Percentiles rank a stretch among this genome's conserved stretches.
Evolutionary conservation across 1,139 yeast species (phyloP).

Genomic region (Debaryomyces psychrophilus): DNA sequence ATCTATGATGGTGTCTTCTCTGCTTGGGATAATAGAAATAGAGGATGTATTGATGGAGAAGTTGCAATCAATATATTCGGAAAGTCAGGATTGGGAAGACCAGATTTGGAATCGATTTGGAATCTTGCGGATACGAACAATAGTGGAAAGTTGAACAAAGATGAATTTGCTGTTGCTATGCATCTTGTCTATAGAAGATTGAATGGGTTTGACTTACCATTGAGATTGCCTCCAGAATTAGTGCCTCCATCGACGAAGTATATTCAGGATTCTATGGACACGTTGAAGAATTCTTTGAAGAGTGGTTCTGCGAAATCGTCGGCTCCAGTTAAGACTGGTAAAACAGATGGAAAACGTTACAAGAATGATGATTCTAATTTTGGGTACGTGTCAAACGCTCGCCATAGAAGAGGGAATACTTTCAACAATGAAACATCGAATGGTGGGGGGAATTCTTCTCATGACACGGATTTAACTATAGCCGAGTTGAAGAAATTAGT

Average conservation of each 20-base stretch:
- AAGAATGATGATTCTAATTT: conserved; percentile 68
- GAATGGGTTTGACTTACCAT: conserved; percentile 76
- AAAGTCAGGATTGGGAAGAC: conserved; percentile 84
- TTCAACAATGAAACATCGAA: conserved; percentile 15
- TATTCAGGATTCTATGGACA: conserved; percentile 47
- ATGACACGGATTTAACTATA: conserved; percentile 37
- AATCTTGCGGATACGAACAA: conserved; percentile 72
- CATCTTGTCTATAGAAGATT: conserved; percentile 75
- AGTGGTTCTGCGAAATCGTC: conserved; percentile 44
- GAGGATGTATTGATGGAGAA: conserved; percentile 77
- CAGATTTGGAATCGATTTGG: conserved; percentile 90
- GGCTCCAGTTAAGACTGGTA: conserved; percentile 22
- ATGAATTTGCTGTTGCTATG: conserved; percentile 84
- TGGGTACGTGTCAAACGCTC: conserved; percentile 66
- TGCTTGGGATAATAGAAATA: conserved; percentile 76
- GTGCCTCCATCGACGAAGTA: conserved; percentile 80
- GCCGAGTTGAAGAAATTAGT: conserved; percentile 63
- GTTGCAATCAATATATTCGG: conserved; percentile 86
- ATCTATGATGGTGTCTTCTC: conserved; percentile 85
- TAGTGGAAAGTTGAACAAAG: conserved; percentile 72
- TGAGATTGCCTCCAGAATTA: conserved; percentile 69
- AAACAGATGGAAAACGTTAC: conserved; percentile 60
- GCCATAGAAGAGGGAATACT: conserved; percentile 53
- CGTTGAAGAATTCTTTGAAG: conserved; percentile 47
- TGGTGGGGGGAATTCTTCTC: conserved; percentile 21